Evolutionary conservation across 805 yeast genomes (phyloP).

Genomic region (Saccharomycopsis fibuligera): DNA sequence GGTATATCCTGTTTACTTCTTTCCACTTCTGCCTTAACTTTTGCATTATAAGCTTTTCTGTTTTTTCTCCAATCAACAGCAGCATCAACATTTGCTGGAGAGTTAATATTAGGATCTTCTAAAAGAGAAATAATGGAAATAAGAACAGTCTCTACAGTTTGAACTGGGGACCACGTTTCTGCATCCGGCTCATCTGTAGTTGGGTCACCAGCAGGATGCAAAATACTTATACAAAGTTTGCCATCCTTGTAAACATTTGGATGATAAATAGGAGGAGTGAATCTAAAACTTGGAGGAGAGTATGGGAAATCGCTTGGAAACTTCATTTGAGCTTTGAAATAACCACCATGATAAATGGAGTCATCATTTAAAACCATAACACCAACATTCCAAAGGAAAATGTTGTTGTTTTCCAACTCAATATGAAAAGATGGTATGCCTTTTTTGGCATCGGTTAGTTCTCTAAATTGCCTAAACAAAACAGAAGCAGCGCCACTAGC

Average conservation of each 20-base stretch:
- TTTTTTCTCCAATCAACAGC: slow-evolving; percentile 84
- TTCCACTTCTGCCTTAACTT: slow-evolving; percentile 76
- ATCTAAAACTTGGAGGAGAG: slow-evolving; percentile 86
- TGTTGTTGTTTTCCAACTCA: slow-evolving; percentile 56
- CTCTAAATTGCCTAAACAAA: slow-evolving; percentile 87
- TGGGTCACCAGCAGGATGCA: slow-evolving; percentile 88
- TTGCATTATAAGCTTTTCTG: slow-evolving; percentile 66
- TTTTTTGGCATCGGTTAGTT: slow-evolving; percentile 86
- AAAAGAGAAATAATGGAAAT: slow-evolving; percentile 84
- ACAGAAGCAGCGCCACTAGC: slow-evolving; percentile 58
- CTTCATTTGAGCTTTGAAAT: slow-evolving; percentile 88
- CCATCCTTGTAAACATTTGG: slow-evolving; percentile 96
- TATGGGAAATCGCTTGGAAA: slow-evolving; percentile 90
- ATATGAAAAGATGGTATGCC: slow-evolving; percentile 70
- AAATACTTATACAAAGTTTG: slow-evolving; percentile 82
- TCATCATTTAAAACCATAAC: slow-evolving; percentile 88
- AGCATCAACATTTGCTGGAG: slow-evolving; percentile 97
- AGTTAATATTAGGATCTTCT: slow-evolving; percentile 88
- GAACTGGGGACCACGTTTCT: slow-evolving; percentile 93
- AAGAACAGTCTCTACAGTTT: slow-evolving; percentile 85
- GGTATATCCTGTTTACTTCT: slow-evolving; percentile 83
- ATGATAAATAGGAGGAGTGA: slow-evolving; percentile 89
- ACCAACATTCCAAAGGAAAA: slow-evolving; percentile 75
- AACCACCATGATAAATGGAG: slow-evolving; percentile 90
- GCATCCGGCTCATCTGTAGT: slow-evolving; percentile 87